These are phyloP conservation scores for Calonectria hongkongensis DNA, from an alignment of 2,329 filamentous ascomycete genomes.

Conservation along the genomic window DNA sequence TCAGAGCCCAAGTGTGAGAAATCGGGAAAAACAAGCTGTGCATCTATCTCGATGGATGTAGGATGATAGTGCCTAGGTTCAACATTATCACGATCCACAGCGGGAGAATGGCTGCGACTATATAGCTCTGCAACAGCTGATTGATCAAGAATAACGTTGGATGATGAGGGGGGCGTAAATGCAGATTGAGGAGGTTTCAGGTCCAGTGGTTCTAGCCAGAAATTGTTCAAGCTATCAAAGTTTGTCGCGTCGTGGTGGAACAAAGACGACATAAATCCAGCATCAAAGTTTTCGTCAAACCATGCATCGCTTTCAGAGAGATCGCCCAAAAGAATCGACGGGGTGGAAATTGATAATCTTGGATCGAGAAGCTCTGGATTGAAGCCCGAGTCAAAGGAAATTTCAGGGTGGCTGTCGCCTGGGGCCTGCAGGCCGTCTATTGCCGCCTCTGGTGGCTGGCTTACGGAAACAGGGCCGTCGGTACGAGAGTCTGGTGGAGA, in stretches of 20 bases:
- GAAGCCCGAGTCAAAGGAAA: not conserved
- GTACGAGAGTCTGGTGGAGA: not conserved
- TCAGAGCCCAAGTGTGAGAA: not conserved
- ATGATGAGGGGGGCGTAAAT: not conserved
- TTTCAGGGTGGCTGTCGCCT: not conserved
- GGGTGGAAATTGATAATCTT: constrained; percentile 9
- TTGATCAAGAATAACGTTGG: not conserved
- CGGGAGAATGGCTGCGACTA: constrained; percentile 24
- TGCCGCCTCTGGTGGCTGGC: not conserved
- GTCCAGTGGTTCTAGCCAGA: constrained; percentile 4
- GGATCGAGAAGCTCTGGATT: constrained; percentile 5
- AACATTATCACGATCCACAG: constrained; percentile 13
- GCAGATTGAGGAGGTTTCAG: not conserved
- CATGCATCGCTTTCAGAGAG: not conserved
- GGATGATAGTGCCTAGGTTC: constrained; percentile 15
- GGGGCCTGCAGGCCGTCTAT: not conserved
- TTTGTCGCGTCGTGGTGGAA: not conserved
- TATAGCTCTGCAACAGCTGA: constrained; percentile 21
- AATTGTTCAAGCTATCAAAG: constrained; percentile 14
- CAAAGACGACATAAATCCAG: constrained; percentile 20
- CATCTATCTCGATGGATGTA: constrained; percentile 12
- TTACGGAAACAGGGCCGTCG: not conserved
- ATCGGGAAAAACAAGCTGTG: constrained; percentile 8
- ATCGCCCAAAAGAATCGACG: constrained; percentile 11
- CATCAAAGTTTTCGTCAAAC: not conserved